Evolutionary conservation across 2,329 filamentous ascomycete species (phyloP), one percentile per base, ranked within the genome.

Genomic region (Colletotrichum siamense): DNA sequence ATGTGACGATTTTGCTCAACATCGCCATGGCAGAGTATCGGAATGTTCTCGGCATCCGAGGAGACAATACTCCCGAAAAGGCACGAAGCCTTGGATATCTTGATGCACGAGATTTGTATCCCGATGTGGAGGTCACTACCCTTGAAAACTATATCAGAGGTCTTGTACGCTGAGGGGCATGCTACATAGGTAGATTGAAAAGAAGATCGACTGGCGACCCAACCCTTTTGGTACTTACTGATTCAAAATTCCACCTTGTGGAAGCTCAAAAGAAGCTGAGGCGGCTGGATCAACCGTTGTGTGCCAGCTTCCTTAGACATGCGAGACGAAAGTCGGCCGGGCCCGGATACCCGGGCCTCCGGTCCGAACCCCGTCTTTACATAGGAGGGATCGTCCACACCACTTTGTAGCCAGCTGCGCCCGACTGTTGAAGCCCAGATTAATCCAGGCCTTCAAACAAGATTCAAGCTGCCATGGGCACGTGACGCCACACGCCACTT

Each of bases 401-500:
- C 36, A 39, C 36, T 18, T 39, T 39, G 36, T 18, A 18, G 36
- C 36, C 36, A 39, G 36, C 15, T 39, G 36, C 36, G 36, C 36
- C 36, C 2, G 36, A 3, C 36, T 3, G 0, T 39, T 39, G 2
- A 0, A 18, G 36, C 36, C 36, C 2, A 9, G 36, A 39, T 39
- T 18, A 2, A 3, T 39, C 36, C 36, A 39, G 0, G 8, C 36
- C 36, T 39, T 39, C 36, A 1, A 3, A 3, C 15, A 39, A 39
- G 16, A 39, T 7, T 39, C 15, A 18, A 39, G 36, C 15, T 9
- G 36, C 16, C 36, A 39, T 39, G 36, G 36, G 16, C 36, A 39
- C 36, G 36, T 39, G 36, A 39, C 36, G 36, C 15, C 36, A 39
- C 36, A 39, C 36, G 36, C 5, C 36, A 39, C 36, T 9, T 18